A percentile compares a stretch with the other conserved stretches of the same genome.
Evolutionary conservation across 768 basidiomycete species (phyloP).

Genomic region (Collybiopsis confluens): DNA sequence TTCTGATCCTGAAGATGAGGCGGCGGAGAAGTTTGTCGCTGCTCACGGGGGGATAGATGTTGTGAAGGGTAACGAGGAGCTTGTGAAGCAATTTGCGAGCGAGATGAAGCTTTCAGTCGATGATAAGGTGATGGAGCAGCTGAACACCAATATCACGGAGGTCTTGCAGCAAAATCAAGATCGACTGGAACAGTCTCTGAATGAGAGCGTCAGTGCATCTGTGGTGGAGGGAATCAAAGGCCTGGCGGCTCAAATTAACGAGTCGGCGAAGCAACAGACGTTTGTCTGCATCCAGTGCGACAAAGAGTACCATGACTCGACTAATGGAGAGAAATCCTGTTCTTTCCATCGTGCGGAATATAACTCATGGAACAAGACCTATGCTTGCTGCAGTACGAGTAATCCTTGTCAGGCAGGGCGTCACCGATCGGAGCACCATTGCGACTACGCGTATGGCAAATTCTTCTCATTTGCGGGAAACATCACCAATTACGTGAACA

Average conservation of each 20-base stretch:
- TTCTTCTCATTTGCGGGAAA: conserved; percentile 31
- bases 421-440: conserved; percentile 35
- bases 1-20: conserved; percentile 31
- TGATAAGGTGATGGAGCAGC: conserved; percentile 36
- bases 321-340: conserved; percentile 34
- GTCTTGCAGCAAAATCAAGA: conserved; percentile 27
- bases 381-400: conserved; percentile 30
- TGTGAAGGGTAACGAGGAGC: conserved; percentile 28
- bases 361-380: conserved; percentile 28
- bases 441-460: conserved; percentile 34
- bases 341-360: conserved; percentile 33
- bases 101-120: conserved; percentile 32
- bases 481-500: conserved; percentile 30
- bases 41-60: conserved; percentile 32
- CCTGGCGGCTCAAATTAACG: conserved; percentile 28
- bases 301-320: conserved; percentile 28
- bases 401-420: conserved; percentile 31
- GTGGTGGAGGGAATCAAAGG: conserved; percentile 32
- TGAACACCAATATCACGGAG: conserved; percentile 30
- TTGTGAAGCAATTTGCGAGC: conserved; percentile 33
- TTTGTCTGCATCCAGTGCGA: conserved; percentile 37
- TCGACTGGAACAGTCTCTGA: conserved; percentile 24
- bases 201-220: conserved; percentile 29
- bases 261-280: conserved; percentile 31
- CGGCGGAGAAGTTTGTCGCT: conserved; percentile 30